Percentiles rank a stretch among this genome's conserved stretches.
These are phyloP conservation scores for Annulohypoxylon stygium DNA, from an alignment of 495 filamentous ascomycete genomes.

Conservation along the genomic window DNA sequence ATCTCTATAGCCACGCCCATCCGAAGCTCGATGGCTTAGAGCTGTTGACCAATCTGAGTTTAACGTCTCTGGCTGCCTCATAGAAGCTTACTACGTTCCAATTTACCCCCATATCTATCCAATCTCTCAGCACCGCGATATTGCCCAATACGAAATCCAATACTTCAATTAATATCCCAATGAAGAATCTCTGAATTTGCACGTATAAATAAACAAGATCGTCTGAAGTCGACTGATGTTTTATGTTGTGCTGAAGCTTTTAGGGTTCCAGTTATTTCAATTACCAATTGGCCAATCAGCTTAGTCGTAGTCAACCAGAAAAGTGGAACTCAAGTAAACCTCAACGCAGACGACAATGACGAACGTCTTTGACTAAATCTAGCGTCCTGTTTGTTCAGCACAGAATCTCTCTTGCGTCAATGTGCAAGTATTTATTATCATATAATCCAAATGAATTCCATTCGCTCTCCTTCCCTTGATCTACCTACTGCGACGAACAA, in stretches of 20 bases:
- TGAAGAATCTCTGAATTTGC: background rate
- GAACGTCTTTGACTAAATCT: background rate
- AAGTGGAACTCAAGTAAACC: conserved; percentile 10
- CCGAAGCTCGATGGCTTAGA: background rate
- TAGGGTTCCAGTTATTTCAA: background rate
- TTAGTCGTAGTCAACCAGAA: background rate
- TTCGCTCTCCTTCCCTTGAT: background rate
- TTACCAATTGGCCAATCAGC: background rate
- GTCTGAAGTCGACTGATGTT: background rate
- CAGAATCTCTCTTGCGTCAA: background rate
- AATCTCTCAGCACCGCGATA: background rate
- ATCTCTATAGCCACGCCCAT: conserved; percentile 17
- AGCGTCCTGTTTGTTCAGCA: background rate
- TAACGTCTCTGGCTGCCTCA: background rate
- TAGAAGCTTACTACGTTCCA: background rate
- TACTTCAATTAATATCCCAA: background rate
- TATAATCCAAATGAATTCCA: background rate
- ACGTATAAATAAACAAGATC: background rate
- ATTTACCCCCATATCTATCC: background rate
- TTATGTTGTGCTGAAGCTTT: background rate
- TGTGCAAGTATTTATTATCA: background rate
- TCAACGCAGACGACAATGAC: background rate
- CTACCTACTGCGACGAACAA: background rate
- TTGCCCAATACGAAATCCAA: background rate
- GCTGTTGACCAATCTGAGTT: background rate